Evolutionary conservation across 2,329 filamentous ascomycete genomes (phyloP), one percentile per base, ranked within the genome.

Genomic region (Aspergillus tubingensis): DNA sequence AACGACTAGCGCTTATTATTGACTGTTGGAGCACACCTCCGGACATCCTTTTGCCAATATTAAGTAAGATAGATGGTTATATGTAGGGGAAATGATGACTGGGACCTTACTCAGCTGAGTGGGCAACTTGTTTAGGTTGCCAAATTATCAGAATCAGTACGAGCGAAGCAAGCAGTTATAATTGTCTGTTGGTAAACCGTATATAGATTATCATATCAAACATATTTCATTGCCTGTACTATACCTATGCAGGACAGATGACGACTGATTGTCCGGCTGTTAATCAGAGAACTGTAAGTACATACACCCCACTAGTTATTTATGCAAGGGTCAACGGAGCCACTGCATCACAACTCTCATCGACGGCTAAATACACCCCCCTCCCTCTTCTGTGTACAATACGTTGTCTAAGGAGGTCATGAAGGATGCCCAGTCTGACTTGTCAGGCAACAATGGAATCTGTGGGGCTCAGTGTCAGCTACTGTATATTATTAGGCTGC

Each of bases 361-460:
- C 2, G 5, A 36, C 32, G 32, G 32, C 27, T 30, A 30, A 30
- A 4, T 30, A 53, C 32, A 39, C 6, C 15, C 27, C 23, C 21
- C 21, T 5, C 21, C 21, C 21, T 3, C 21, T 21, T 23, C 1
- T 43, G n/a, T 13, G 8, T 50, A 39, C 41, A 57, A 36, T 36
- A 36, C 32, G 44, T 39, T 48, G 58, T 41, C 58, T 54, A 39
- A 38, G 19, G 41, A 15, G 4, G 32, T 13, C 32, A 36, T 36
- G 11, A 44, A 44, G 19, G 19, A 21, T 44, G 41, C 41, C 41
- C 41, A 44, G 41, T 49, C 21, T 49, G 21, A 49, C 44, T 49
- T 49, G 44, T 49, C 59, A 62, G 59, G 56, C 59, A 58, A 49
- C 51, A 58, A 38, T 41, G 25, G 19, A 55, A 50, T 30, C n/a